phyloP scores from a whole-genome alignment of 805 yeast species.

The Saccharomycopsis sp. region DNA sequence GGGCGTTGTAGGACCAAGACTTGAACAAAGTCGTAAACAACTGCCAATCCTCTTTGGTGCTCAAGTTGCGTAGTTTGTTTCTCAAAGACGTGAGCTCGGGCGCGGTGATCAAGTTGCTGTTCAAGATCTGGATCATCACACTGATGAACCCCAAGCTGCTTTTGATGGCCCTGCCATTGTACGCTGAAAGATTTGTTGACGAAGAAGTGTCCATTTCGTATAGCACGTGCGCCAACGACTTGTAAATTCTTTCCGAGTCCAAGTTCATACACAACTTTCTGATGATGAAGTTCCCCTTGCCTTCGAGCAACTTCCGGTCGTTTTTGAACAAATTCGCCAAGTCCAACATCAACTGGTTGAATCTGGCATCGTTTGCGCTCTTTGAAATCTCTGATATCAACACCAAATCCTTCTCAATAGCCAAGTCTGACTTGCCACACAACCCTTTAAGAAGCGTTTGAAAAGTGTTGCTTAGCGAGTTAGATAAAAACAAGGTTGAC shows the following conservation, averaged over 20 bases:
- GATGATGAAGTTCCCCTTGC: slow-evolving; percentile 74
- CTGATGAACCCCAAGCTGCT: slow-evolving; percentile 60
- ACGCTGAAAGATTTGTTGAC: too few species aligned
- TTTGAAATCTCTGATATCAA: slow-evolving; percentile 63
- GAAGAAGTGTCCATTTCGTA: slow-evolving; percentile 28
- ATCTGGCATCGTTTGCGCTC: slow-evolving; percentile 65
- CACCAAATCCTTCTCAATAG: slow-evolving; percentile 63
- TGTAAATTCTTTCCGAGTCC: slow-evolving; percentile 75
- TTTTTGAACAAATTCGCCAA: slow-evolving; percentile 59
- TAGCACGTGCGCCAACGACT: slow-evolving; percentile 68
- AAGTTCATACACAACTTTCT: slow-evolving; percentile 75
- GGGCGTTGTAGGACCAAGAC: slow-evolving; percentile 88
- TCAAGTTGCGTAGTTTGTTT: slow-evolving; percentile 54
- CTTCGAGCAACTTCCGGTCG: slow-evolving; percentile 57
- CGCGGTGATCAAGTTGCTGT: slow-evolving; percentile 77
- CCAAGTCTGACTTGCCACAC: slow-evolving; percentile 56
- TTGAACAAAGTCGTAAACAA: slow-evolving; percentile 71
- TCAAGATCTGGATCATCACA: slow-evolving; percentile 77
- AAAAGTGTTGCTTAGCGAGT: slow-evolving; percentile 51
- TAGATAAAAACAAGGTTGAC: slow-evolving; percentile 45
- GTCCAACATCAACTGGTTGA: slow-evolving; percentile 65
- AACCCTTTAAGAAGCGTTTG: slow-evolving; percentile 69
- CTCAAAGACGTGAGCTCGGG: slow-evolving; percentile 70
- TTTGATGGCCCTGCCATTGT: slow-evolving; percentile 26
- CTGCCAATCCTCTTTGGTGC: slow-evolving; percentile 51